A percentile compares a stretch with the other conserved stretches of the same genome.
phyloP scores from a whole-genome alignment of 202 grass and related monocot genomes.

The Carex arenaria region DNA sequence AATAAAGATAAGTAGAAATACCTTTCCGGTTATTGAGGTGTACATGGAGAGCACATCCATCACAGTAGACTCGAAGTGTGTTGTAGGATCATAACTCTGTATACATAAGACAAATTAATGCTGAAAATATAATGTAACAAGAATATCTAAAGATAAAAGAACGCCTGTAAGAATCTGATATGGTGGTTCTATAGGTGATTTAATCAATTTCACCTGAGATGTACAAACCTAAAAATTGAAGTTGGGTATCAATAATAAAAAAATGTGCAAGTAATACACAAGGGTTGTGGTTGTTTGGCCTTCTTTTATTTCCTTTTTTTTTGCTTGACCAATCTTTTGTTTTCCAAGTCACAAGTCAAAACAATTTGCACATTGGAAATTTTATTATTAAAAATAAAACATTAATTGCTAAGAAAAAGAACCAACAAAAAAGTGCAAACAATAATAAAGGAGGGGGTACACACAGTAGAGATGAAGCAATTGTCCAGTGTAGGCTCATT shows the following conservation, averaged over 20 bases:
- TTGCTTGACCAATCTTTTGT: not conserved
- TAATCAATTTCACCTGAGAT: not conserved
- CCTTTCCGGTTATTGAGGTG: conserved; percentile 83
- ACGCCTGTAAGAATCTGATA: not conserved
- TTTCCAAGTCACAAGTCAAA: not conserved
- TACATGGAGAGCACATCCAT: conserved; percentile 81
- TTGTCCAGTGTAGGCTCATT: conserved; percentile 64
- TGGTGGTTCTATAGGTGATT: not conserved
- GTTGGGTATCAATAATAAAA: not conserved
- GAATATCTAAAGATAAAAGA: not conserved
- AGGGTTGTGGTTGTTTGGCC: not conserved
- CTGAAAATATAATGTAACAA: not conserved
- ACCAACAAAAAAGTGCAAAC: not conserved
- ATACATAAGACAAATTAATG: conserved; percentile 15
- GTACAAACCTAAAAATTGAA: not conserved
- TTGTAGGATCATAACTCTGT: conserved; percentile 95
- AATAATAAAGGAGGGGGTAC: conserved; percentile 7
- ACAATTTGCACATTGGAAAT: not conserved
- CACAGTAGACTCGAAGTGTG: conserved; percentile 98
- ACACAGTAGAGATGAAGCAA: conserved; percentile 85
- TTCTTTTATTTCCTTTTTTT: not conserved
- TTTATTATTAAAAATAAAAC: not conserved
- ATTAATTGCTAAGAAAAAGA: not conserved
- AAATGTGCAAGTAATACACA: not conserved
- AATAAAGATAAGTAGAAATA: conserved; percentile 35